phyloP scores from a whole-genome alignment of 2,329 filamentous ascomycete genomes.

The Pezicula radicicola region DNA sequence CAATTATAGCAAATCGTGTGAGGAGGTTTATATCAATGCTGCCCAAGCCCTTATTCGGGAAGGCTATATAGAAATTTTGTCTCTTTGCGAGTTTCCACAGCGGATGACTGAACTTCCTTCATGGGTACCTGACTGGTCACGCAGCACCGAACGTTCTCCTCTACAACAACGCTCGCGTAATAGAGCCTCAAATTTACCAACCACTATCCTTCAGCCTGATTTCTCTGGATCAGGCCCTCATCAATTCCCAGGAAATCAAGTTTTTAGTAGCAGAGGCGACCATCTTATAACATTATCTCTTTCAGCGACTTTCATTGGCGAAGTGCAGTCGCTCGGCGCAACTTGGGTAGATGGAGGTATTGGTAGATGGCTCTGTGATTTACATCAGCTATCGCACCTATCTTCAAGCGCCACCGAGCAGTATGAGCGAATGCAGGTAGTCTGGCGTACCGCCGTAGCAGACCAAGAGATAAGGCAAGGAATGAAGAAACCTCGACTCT shows the following conservation, averaged over 20 bases:
- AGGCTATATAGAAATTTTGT: slow-evolving; percentile 9
- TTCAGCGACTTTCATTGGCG: slow-evolving; percentile 3
- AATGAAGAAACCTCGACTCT: slow-evolving; percentile 7
- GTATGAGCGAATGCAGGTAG: background rate
- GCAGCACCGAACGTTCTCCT: too few species aligned
- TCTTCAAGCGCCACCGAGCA: background rate
- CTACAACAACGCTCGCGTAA: too few species aligned
- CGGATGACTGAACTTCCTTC: slow-evolving; percentile 10
- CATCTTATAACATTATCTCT: too few species aligned
- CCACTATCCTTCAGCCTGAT: too few species aligned
- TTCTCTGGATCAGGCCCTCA: too few species aligned
- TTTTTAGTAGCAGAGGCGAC: too few species aligned
- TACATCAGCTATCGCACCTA: slow-evolving; percentile 2
- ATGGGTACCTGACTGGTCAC: slow-evolving; percentile 7
- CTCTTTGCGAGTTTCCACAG: slow-evolving; percentile 7
- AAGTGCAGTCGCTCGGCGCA: background rate
- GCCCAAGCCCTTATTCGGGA: slow-evolving; percentile 7
- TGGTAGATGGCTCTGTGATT: slow-evolving; percentile 9
- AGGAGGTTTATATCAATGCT: slow-evolving; percentile 9
- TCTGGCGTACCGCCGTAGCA: slow-evolving; percentile 8
- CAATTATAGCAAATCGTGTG: slow-evolving; percentile 11
- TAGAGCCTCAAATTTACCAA: too few species aligned
- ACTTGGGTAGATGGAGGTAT: slow-evolving; percentile 5
- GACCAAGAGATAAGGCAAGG: slow-evolving; percentile 11
- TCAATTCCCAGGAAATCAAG: too few species aligned